A percentile compares a stretch with the other conserved stretches of the same genome.
Evolutionary conservation across 805 yeast genomes (phyloP).

Genomic region (Starmerella apis): DNA sequence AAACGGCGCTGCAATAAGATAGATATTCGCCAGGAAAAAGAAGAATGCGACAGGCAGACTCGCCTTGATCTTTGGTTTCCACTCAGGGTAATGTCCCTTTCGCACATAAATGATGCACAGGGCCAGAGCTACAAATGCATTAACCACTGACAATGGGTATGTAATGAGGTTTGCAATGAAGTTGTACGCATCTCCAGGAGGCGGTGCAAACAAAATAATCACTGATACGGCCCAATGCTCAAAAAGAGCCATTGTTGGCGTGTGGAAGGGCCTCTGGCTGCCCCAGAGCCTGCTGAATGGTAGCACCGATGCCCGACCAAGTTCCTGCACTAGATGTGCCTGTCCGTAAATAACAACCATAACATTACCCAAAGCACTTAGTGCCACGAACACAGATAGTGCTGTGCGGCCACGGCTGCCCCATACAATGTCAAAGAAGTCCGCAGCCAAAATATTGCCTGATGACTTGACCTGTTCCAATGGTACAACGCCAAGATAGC

Average conservation of each 20-base stretch:
- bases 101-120: conserved; percentile 46
- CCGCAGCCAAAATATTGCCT: conserved; percentile 64
- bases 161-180: conserved; percentile 69
- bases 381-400: conserved; percentile 67
- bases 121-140: conserved; percentile 54
- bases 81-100: conserved; percentile 29
- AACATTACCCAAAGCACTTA: conserved; percentile 74
- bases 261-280: conserved; percentile 55
- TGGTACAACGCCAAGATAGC: conserved; percentile 47
- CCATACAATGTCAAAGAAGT: conserved; percentile 62
- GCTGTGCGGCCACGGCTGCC: conserved; percentile 61
- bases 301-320: conserved; percentile 71
- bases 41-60: conserved; percentile 40
- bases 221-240: conserved; percentile 71
- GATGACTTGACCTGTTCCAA: conserved; percentile 42
- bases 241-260: conserved; percentile 63
- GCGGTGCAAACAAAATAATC: conserved; percentile 65
- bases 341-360: conserved; percentile 71
- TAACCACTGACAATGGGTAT: conserved; percentile 70
- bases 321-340: conserved; percentile 68
- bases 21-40: conserved; percentile 55
- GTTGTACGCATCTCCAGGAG: conserved; percentile 81
- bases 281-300: conserved; percentile 69
- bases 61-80: conserved; percentile 55
- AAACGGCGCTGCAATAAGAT: conserved; percentile 66